phyloP scores from a whole-genome alignment of 768 basidiomycete species.

The Brasilioporus rufonigricans region DNA sequence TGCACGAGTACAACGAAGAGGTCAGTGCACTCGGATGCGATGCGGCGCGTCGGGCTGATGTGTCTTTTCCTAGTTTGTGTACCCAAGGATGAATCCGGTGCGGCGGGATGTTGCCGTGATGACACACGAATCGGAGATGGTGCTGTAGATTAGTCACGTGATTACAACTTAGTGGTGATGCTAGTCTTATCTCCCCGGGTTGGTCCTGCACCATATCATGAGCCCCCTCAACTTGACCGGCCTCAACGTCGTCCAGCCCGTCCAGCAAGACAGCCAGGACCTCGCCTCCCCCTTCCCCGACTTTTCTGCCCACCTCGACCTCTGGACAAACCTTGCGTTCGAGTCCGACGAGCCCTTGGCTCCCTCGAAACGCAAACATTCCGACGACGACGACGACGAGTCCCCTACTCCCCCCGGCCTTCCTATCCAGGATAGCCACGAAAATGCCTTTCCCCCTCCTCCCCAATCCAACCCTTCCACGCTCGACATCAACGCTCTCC shows the following conservation, averaged over 20 bases:
- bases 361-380: slow-evolving; percentile 32
- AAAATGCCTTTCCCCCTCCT: slow-evolving; percentile 54
- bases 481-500: slow-evolving; percentile 43
- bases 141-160: slow-evolving; percentile 10
- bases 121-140: slow-evolving; percentile 82
- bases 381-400: slow-evolving; percentile 35
- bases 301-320: slow-evolving; percentile 70
- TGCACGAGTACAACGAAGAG: slow-evolving; percentile 81
- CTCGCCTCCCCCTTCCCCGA: slow-evolving; percentile 68
- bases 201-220: slow-evolving; percentile 39
- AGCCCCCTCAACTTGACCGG: slow-evolving; percentile 67
- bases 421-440: slow-evolving; percentile 37
- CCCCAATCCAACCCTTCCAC: no score
- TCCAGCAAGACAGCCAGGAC: slow-evolving; percentile 45
- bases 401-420: not conserved
- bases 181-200: slow-evolving; percentile 8
- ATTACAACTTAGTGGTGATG: not conserved
- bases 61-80: slow-evolving; percentile 63
- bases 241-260: slow-evolving; percentile 73
- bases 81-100: slow-evolving; percentile 76
- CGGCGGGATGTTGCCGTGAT: slow-evolving; percentile 78
- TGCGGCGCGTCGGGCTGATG: not conserved
- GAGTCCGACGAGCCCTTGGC: slow-evolving; percentile 69
- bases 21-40: slow-evolving; percentile 40
- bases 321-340: slow-evolving; percentile 83